These are phyloP conservation scores for Cutaneotrichosporon mucoides DNA, from an alignment of 1,284 basidiomycete genomes.

Conservation along the genomic window DNA sequence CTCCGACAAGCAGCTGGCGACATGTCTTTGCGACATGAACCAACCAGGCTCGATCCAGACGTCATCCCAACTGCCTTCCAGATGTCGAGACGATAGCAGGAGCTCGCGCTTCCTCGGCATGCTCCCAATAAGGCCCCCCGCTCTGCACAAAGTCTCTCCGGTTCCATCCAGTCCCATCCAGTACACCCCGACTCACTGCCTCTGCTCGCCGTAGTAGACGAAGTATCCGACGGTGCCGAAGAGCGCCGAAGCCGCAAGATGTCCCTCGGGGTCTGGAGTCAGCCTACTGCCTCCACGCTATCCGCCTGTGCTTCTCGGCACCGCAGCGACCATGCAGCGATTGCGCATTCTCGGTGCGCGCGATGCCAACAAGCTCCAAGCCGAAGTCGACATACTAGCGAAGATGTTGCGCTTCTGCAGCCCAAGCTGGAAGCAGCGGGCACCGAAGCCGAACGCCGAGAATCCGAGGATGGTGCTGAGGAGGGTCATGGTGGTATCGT, in stretches of 20 bases:
- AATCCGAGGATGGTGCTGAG: conserved; percentile 70
- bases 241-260: conserved; percentile 30
- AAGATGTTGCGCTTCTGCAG: conserved; percentile 57
- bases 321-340: too few relatives aligned
- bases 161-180: too few relatives aligned
- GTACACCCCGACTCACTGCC: conserved; percentile 38
- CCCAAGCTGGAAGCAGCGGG: conserved; percentile 72
- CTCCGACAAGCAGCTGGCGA: too few relatives aligned
- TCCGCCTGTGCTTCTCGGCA: not conserved
- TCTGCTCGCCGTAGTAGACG: conserved; percentile 37
- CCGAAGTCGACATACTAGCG: not conserved
- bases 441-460: conserved; percentile 69
- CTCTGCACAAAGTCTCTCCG: too few relatives aligned
- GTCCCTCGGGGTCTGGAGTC: conserved; percentile 36
- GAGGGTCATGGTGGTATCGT: conserved; percentile 57
- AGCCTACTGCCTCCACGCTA: not conserved
- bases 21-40: too few relatives aligned
- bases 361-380: too few relatives aligned
- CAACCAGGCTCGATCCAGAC: too few relatives aligned
- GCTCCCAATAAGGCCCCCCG: too few relatives aligned
- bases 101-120: too few relatives aligned
- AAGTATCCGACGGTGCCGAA: conserved; percentile 44
- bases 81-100: too few relatives aligned
- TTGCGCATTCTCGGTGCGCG: too few relatives aligned
- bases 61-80: too few relatives aligned